Conservation (phyloP, 1,284 basidiomycete genomes). For the Meripilus lineatus region DNA sequence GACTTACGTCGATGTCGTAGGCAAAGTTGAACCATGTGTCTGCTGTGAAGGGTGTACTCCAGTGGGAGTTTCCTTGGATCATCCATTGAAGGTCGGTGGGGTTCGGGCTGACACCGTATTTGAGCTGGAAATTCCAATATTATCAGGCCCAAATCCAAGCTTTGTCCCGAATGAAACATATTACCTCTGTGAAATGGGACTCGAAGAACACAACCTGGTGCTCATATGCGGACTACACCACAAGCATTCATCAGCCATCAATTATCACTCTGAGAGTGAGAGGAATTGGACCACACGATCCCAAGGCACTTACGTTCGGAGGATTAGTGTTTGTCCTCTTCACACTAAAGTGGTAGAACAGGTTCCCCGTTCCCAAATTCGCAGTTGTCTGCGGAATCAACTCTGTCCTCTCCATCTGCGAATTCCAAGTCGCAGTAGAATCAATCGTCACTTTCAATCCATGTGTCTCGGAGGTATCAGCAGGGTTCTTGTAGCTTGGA, state of each 20-base stretch:
- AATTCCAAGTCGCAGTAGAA: conserved; percentile 48
- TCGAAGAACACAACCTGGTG: conserved; percentile 63
- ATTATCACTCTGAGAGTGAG: too few relatives aligned
- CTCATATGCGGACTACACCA: conserved; percentile 40
- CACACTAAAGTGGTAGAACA: conserved; percentile 64
- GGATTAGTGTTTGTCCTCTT: conserved; percentile 43
- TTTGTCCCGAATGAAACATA: background rate
- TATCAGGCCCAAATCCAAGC: background rate
- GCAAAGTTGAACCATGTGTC: conserved; percentile 64
- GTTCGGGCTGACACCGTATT: conserved; percentile 51
- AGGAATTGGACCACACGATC: background rate
- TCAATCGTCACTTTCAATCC: conserved; percentile 57
- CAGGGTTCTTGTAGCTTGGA: conserved; percentile 57
- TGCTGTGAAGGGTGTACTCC: conserved; percentile 47
- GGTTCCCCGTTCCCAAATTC: conserved; percentile 54
- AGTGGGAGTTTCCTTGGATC: conserved; percentile 42
- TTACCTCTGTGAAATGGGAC: conserved; percentile 59
- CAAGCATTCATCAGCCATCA: background rate
- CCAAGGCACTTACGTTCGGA: conserved; percentile 41
- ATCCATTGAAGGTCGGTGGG: conserved; percentile 50
- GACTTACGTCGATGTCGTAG: conserved; percentile 51
- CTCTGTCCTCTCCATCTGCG: conserved; percentile 40
- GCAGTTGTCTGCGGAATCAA: conserved; percentile 55
- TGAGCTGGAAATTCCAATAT: conserved; percentile 35
- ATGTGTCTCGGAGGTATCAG: conserved; percentile 44